Conservation (phyloP, 768 basidiomycete species). For the Lentinula raphanica region DNA sequence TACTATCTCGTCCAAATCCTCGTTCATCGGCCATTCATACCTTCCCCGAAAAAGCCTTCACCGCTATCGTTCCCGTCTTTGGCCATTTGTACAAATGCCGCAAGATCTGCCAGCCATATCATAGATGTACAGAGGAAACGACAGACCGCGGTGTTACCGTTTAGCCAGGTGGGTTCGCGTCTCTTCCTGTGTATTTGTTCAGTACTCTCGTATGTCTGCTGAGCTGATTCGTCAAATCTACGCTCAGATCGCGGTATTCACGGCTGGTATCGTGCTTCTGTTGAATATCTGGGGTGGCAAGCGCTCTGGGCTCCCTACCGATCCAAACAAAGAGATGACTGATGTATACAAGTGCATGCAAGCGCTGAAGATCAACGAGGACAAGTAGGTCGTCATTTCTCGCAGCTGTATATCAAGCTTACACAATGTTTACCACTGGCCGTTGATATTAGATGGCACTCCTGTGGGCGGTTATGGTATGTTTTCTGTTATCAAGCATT, state of each 20-base stretch:
- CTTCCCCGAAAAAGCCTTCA: slow-evolving; percentile 36
- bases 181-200: neutral
- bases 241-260: slow-evolving; percentile 16
- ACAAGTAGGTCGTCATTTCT: slow-evolving; percentile 8
- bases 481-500: neutral
- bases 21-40: slow-evolving; percentile 67
- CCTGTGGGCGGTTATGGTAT: slow-evolving; percentile 14
- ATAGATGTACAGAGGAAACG: slow-evolving; percentile 36
- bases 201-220: neutral
- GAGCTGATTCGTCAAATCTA: neutral
- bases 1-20: slow-evolving; percentile 43
- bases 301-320: slow-evolving; percentile 23
- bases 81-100: slow-evolving; percentile 70
- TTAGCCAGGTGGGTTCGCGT: slow-evolving; percentile 12
- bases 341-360: slow-evolving; percentile 40
- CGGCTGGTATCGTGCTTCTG: slow-evolving; percentile 36
- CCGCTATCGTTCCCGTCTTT: slow-evolving; percentile 42
- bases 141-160: slow-evolving; percentile 4
- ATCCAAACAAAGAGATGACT: slow-evolving; percentile 32
- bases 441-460: slow-evolving; percentile 12
- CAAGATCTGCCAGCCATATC: slow-evolving; percentile 57
- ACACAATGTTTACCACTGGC: neutral
- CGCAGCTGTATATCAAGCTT: neutral
- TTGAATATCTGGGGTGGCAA: slow-evolving; percentile 44
- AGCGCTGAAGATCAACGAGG: slow-evolving; percentile 20